A percentile compares a stretch with the other conserved stretches of the same genome.
These are phyloP conservation scores for Podila minutissima DNA, from an alignment of 192 early-diverging fungal genomes.

Conservation along the genomic window DNA sequence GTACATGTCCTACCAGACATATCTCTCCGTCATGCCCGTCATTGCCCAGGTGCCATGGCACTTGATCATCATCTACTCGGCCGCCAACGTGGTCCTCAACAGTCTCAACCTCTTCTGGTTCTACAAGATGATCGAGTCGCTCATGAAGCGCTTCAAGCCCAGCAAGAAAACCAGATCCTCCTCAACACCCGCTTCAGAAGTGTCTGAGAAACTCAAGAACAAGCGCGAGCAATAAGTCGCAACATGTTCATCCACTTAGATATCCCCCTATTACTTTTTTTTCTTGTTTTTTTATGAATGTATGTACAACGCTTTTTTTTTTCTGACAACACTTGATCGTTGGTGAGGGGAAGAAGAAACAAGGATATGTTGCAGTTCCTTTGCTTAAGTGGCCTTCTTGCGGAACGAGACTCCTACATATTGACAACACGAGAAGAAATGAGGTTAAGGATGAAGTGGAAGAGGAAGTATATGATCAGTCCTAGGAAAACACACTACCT, in stretches of 20 bases:
- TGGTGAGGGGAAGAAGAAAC: no score
- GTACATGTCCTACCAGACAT: constrained; percentile 75
- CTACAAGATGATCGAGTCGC: constrained; percentile 60
- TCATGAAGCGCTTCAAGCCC: constrained; percentile 53
- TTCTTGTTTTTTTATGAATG: no score
- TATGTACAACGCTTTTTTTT: no score
- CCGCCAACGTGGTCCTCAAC: constrained; percentile 69
- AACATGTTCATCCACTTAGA: background rate
- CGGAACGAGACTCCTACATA: constrained; percentile 67
- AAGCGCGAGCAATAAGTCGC: background rate
- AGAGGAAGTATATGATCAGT: no score
- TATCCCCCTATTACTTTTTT: background rate
- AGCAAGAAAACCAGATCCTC: constrained; percentile 5
- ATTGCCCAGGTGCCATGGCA: constrained; percentile 47
- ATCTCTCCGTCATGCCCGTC: constrained; percentile 33
- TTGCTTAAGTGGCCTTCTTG: constrained; percentile 76
- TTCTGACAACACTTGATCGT: no score
- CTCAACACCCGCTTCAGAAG: background rate
- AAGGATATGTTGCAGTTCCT: background rate
- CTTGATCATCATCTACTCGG: constrained; percentile 60
- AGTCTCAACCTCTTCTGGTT: constrained; percentile 74
- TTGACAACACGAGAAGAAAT: no score
- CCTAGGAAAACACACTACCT: constrained; percentile 46
- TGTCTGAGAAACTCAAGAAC: background rate
- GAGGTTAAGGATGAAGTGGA: background rate